Conservation (phyloP, 1,284 basidiomycete species). For the Flammula alnicola region DNA sequence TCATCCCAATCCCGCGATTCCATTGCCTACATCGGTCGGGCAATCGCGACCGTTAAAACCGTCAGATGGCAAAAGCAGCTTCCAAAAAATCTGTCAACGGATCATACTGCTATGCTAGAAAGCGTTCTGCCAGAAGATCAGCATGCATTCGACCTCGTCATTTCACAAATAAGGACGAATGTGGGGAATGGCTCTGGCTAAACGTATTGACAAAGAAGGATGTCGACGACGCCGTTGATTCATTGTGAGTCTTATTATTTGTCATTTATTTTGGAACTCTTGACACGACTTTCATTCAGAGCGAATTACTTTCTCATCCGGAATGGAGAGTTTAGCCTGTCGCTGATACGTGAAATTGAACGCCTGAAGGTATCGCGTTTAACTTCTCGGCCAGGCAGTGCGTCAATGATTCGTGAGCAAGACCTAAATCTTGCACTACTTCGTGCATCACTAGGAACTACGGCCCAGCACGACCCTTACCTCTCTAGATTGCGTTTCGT, state of each 20-base stretch:
- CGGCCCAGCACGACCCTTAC: conserved; percentile 79
- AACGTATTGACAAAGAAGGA: conserved; percentile 86
- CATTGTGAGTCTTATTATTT: conserved; percentile 34
- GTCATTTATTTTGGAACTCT: background rate
- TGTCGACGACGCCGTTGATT: conserved; percentile 62
- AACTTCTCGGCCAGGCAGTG: conserved; percentile 63
- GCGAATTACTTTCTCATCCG: conserved; percentile 87
- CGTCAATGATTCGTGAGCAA: conserved; percentile 84
- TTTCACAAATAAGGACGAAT: conserved; percentile 72
- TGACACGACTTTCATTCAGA: conserved; percentile 33
- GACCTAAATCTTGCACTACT: conserved; percentile 83
- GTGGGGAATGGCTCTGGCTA: conserved; percentile 92
- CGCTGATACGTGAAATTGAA: conserved; percentile 83
- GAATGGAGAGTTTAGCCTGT: conserved; percentile 84
- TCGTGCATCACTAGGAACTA: conserved; percentile 83
- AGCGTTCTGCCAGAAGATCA: conserved; percentile 73
- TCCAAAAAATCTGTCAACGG: conserved; percentile 64
- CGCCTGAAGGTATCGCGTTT: conserved; percentile 77
- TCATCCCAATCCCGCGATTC: conserved; percentile 75
- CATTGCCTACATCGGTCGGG: conserved; percentile 86
- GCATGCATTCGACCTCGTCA: conserved; percentile 74
- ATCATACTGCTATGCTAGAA: conserved; percentile 69
- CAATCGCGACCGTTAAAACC: conserved; percentile 81
- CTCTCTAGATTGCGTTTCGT: conserved; percentile 74
- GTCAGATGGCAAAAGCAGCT: conserved; percentile 81